A percentile compares a stretch with the other conserved stretches of the same genome.
Conservation (phyloP, 495 filamentous ascomycete genomes). For the Penicillium verhagenii region DNA sequence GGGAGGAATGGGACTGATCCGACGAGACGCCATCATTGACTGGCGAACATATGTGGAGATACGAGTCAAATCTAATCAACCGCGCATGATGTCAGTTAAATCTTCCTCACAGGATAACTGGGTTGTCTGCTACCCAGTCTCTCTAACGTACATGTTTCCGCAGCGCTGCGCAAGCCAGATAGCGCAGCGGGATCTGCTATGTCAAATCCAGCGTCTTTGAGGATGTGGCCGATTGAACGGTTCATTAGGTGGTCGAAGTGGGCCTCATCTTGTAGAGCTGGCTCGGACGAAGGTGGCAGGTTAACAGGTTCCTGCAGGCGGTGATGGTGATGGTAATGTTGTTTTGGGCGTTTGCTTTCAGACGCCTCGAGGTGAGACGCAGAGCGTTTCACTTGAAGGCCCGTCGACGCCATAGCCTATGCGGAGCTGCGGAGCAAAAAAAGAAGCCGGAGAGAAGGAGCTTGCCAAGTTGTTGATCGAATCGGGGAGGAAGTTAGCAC, state of each 20-base stretch:
- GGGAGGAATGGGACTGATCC: constrained; percentile 59
- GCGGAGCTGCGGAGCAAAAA: not conserved
- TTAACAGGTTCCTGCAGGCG: constrained; percentile 38
- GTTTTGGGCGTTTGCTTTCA: constrained; percentile 45
- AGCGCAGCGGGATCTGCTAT: constrained; percentile 56
- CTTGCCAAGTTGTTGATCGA: constrained; percentile 15
- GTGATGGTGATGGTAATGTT: constrained; percentile 48
- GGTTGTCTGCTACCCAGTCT: not conserved
- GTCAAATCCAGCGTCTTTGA: constrained; percentile 58
- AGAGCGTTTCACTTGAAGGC: constrained; percentile 43
- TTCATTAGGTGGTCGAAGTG: constrained; percentile 53
- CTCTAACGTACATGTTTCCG: constrained; percentile 62
- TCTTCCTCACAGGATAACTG: not conserved
- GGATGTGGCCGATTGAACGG: constrained; percentile 53
- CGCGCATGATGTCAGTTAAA: not conserved
- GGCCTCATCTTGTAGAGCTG: constrained; percentile 39
- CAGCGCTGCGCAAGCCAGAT: constrained; percentile 53
- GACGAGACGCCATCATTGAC: constrained; percentile 61
- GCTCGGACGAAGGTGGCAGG: constrained; percentile 20
- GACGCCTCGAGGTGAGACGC: constrained; percentile 30
- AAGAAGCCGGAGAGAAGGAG: not conserved
- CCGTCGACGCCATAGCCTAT: constrained; percentile 33
- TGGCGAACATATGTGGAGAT: constrained; percentile 55
- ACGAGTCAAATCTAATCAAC: constrained; percentile 52
- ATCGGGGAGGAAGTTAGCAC: not conserved